Base-by-base conservation (phyloP, 768 basidiomycete species). In the Leccinellum luteum region DNA sequence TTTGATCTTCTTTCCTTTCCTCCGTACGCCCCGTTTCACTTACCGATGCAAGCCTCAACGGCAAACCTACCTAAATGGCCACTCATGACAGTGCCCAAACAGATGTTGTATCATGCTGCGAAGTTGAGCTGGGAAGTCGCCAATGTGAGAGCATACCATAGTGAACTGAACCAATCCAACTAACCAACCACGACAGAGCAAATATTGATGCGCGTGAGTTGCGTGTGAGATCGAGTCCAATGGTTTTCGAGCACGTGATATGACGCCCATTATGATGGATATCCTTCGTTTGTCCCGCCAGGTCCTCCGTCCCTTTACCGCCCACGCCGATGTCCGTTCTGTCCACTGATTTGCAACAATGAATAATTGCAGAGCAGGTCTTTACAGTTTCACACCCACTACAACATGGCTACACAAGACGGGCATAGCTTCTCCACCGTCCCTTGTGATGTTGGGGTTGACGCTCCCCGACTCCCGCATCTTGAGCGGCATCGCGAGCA, bases 381-480 rank as follows among this genome's bases (percentile, higher is more conserved):
- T 69, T 61, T 68, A 70, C 58, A 64, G 61, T 38, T 68, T 64
- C 51, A 54, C 52, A 21, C 34, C 66, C 32, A 68, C 61, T 38
- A 51, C 58, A 9, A 38, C 60, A 56, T 66, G 67, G 67, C 56
- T 69, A 23, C 60, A 55, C 54, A 48, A 58, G 57, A 59, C 27
- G 21, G 67, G 67, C 53, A 38, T 60, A 9, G 67, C 67, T 17
- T 70, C 69, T 14, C 66, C 67, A 9, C 69, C 67, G 25, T 30
- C 49, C 35, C 64, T 70, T 17, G 66, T 69, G 12, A 27, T 56
- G 48, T 48, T 70, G 15, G 64, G 67, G 3, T 51, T 69, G 38
- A 61, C 58, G 48, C 67, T 70, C 47, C 67, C 67, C 5, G 59
- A 69, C 52, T 70, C 67, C 28, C 67, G 67, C 56, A 66, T 70